phyloP scores from a whole-genome alignment of 2,329 filamentous ascomycete genomes.

The Ophiocordyceps camponoti-leonardi region DNA sequence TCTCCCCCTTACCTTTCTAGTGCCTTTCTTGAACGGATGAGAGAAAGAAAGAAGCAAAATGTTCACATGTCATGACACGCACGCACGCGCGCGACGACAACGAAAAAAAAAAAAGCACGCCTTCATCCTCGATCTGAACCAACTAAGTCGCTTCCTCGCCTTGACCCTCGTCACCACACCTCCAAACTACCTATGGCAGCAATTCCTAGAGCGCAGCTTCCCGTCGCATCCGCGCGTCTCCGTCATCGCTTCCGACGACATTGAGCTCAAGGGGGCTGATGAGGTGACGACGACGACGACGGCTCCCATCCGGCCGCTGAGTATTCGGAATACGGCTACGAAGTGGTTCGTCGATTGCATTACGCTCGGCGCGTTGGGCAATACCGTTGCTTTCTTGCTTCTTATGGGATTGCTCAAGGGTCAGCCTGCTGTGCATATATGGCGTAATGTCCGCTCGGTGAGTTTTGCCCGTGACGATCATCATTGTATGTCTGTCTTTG shows the following conservation, averaged over 20 bases:
- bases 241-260: constrained; percentile 6
- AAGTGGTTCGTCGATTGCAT: constrained; percentile 36
- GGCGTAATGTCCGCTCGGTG: constrained; percentile 19
- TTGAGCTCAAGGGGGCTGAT: constrained; percentile 12
- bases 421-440: constrained; percentile 18
- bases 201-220: constrained; percentile 32
- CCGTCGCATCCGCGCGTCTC: constrained; percentile 22
- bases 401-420: constrained; percentile 29
- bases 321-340: constrained; percentile 22
- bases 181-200: constrained; percentile 41
- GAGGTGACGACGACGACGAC: constrained; percentile 8
- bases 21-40: no score
- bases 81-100: no score
- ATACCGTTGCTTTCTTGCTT: constrained; percentile 27
- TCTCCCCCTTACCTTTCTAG: no score
- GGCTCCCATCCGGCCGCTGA: constrained; percentile 12
- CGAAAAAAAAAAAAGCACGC: constrained; percentile 9
- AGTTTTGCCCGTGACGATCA: no score
- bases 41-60: no score
- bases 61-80: no score
- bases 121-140: constrained; percentile 26
- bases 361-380: constrained; percentile 26
- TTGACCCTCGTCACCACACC: constrained; percentile 35
- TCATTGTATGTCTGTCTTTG: not conserved
- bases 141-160: constrained; percentile 35